phyloP scores from a whole-genome alignment of 2,329 filamentous ascomycete species.

The Thielaviopsis euricoi region DNA sequence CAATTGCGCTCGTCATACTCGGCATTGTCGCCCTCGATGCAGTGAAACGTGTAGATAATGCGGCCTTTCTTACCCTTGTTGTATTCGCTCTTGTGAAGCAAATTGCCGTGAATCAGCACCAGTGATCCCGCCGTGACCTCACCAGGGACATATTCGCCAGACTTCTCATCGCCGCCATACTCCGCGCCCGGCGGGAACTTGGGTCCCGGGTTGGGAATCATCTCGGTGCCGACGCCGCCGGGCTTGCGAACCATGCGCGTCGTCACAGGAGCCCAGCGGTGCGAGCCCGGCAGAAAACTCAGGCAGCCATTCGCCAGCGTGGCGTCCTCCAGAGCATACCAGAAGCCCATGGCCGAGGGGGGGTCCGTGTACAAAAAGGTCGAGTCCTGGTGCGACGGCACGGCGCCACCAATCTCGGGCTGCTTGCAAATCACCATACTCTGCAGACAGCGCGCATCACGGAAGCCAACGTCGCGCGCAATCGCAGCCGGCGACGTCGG shows the following conservation, averaged over 20 bases:
- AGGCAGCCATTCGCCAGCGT: conserved; percentile 76
- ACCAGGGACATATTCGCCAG: conserved; percentile 51
- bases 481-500: conserved; percentile 38
- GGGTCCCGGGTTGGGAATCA: conserved; percentile 51
- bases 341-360: conserved; percentile 83
- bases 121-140: conserved; percentile 84
- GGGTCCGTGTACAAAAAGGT: conserved; percentile 85
- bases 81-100: conserved; percentile 90
- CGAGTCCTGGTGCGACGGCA: conserved; percentile 81
- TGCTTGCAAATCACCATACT: conserved; percentile 99
- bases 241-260: conserved; percentile 58
- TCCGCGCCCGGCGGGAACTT: conserved; percentile 40
- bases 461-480: conserved; percentile 55
- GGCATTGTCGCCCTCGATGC: conserved; percentile 65
- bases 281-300: conserved; percentile 70
- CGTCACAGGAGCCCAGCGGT: conserved; percentile 53
- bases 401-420: conserved; percentile 83
- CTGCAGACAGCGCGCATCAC: conserved; percentile 64
- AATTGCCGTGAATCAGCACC: conserved; percentile 88
- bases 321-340: conserved; percentile 92
- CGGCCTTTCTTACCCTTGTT: conserved; percentile 74
- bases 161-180: conserved; percentile 24
- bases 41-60: conserved; percentile 95
- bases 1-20: conserved; percentile 80
- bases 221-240: conserved; percentile 43